phyloP scores from a whole-genome alignment of 495 filamentous ascomycete species.

The Penicillium waksmanii region DNA sequence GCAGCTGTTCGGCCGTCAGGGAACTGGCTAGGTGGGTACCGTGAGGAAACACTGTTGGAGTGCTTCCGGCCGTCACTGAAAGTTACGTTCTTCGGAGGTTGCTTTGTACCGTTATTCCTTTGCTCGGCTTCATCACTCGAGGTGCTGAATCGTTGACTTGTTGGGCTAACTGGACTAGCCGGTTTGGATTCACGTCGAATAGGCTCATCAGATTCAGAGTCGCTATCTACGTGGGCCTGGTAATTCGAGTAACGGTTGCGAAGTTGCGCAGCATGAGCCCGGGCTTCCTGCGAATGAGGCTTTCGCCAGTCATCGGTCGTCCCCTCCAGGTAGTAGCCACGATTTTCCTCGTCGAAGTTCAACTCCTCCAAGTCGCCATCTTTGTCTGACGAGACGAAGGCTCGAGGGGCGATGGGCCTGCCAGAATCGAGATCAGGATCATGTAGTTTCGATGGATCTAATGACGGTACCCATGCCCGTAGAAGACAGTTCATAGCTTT shows the following conservation, averaged over 20 bases:
- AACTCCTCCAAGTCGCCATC: constrained; percentile 34
- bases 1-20: constrained; percentile 8
- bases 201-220: constrained; percentile 34
- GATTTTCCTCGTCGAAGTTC: constrained; percentile 30
- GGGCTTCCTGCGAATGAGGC: constrained; percentile 39
- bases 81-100: constrained; percentile 17
- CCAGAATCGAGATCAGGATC: constrained; percentile 8
- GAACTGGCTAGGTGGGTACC: constrained; percentile 12
- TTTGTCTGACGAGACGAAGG: constrained; percentile 27
- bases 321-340: constrained; percentile 45
- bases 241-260: constrained; percentile 37
- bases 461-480: constrained; percentile 34
- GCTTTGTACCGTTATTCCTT: constrained; percentile 17
- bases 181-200: constrained; percentile 2
- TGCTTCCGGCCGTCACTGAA: constrained; percentile 19
- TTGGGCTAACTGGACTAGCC: neutral
- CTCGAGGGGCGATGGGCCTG: constrained; percentile 13
- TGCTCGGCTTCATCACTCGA: constrained; percentile 30
- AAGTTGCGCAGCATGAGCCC: constrained; percentile 27
- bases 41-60: constrained; percentile 23
- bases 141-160: constrained; percentile 9
- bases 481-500: constrained; percentile 42
- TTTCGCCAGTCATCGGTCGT: constrained; percentile 37
- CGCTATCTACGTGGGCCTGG: constrained; percentile 45
- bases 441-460: constrained; percentile 12